These are phyloP conservation scores for Epichloe brachyelytri DNA, from an alignment of 2,329 filamentous ascomycete genomes.

Conservation along the genomic window DNA sequence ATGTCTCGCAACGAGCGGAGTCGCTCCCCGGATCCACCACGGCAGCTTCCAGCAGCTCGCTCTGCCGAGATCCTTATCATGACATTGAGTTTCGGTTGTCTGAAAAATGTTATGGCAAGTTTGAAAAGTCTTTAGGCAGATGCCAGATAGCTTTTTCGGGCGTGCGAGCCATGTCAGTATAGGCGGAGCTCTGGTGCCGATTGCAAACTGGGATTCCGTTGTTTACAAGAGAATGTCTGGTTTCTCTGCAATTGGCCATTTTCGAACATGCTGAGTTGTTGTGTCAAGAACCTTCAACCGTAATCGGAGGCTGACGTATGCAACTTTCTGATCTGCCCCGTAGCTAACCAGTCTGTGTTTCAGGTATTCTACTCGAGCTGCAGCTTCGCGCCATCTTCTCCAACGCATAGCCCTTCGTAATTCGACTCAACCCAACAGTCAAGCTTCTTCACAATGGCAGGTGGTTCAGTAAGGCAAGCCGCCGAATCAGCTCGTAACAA, in stretches of 20 bases:
- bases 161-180: background rate
- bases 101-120: background rate
- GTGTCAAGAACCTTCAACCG: background rate
- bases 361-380: background rate
- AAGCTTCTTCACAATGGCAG: conserved; percentile 26
- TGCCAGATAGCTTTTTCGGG: background rate
- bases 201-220: background rate
- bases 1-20: conserved; percentile 9
- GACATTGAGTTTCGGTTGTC: background rate
- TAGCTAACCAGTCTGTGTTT: background rate
- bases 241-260: background rate
- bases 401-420: background rate
- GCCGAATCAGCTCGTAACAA: conserved; percentile 44
- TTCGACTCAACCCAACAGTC: background rate
- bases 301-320: background rate
- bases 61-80: background rate
- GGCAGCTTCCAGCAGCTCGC: background rate
- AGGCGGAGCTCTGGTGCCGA: background rate
- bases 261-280: background rate
- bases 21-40: conserved; percentile 6
- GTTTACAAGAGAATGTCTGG: background rate
- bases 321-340: background rate
- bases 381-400: background rate
- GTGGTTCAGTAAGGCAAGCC: conserved; percentile 37
- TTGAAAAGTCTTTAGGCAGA: background rate